Percentiles rank a stretch among this genome's conserved stretches.
Conservation (phyloP, 2,329 filamentous ascomycete genomes). For the Capronia americana region DNA sequence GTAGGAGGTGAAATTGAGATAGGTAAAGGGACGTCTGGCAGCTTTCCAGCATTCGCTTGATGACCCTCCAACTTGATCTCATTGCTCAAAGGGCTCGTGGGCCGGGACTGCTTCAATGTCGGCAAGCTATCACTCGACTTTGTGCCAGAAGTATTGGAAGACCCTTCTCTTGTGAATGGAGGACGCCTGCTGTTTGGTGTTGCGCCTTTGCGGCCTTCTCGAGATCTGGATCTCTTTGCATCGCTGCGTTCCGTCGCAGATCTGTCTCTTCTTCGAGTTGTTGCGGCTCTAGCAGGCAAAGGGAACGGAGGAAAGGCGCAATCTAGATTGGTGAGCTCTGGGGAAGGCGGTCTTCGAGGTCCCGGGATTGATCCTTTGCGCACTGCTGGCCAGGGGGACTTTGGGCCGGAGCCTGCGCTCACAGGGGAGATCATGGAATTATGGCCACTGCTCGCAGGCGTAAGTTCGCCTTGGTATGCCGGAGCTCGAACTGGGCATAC, state of each 20-base stretch:
- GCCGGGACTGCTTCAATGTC: conserved; percentile 19
- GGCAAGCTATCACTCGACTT: conserved; percentile 4
- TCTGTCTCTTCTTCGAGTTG: conserved; percentile 30
- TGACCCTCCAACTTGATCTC: conserved; percentile 14
- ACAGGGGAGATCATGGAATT: conserved; percentile 70
- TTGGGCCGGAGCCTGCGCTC: conserved; percentile 58
- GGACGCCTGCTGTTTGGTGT: conserved; percentile 15
- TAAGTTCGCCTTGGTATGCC: conserved; percentile 56
- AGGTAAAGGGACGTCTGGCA: neutral
- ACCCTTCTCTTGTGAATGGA: conserved; percentile 27
- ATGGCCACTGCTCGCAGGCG: conserved; percentile 67
- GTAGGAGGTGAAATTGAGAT: neutral
- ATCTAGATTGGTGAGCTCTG: conserved; percentile 58
- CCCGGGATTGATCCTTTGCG: conserved; percentile 51
- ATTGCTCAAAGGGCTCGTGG: conserved; percentile 25
- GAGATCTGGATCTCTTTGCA: conserved; percentile 36
- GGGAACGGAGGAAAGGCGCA: conserved; percentile 63
- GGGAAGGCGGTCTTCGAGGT: conserved; percentile 50
- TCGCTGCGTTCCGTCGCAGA: conserved; percentile 25
- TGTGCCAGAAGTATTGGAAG: conserved; percentile 22
- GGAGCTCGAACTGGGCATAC: conserved; percentile 18
- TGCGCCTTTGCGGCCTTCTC: conserved; percentile 22
- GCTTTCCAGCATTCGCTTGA: conserved; percentile 11
- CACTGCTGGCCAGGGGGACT: conserved; percentile 49
- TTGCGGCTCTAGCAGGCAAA: conserved; percentile 44